These are phyloP conservation scores for Rhypophila decipiens DNA, from an alignment of 495 filamentous ascomycete species.

Conservation along the genomic window DNA sequence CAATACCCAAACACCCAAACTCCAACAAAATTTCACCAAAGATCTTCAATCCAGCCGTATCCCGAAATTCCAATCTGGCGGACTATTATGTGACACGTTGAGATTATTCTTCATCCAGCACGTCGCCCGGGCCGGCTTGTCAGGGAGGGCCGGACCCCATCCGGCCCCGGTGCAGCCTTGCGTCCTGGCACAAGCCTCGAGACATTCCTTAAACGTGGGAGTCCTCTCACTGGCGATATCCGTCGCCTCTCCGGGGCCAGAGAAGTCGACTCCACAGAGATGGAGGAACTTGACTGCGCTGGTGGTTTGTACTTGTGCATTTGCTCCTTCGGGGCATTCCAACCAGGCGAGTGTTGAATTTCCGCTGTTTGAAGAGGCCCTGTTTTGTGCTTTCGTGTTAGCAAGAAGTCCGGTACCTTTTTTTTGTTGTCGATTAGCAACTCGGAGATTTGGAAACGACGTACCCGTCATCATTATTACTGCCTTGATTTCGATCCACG, in stretches of 20 bases:
- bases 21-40: no score
- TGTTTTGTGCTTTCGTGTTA: background rate
- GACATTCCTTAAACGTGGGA: conserved; percentile 13
- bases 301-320: conserved; percentile 3
- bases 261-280: conserved; percentile 18
- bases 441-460: background rate
- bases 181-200: conserved; percentile 9
- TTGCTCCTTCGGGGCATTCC: conserved; percentile 8
- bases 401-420: background rate
- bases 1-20: no score
- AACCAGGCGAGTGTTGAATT: background rate
- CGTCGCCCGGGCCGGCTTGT: background rate
- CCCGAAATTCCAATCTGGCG: conserved; percentile 12
- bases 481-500: conserved; percentile 6
- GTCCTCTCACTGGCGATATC: conserved; percentile 9
- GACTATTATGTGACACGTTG: conserved; percentile 10
- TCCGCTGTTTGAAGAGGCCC: background rate
- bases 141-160: conserved; percentile 9
- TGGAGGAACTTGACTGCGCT: conserved; percentile 13
- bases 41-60: conserved; percentile 3
- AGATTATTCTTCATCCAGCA: conserved; percentile 20
- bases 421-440: no score
- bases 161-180: conserved; percentile 13
- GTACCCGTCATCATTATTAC: background rate
- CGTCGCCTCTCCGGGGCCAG: conserved; percentile 7